Percentiles rank a stretch among this genome's conserved stretches.
Evolutionary conservation across 1,284 basidiomycete species (phyloP).

Genomic region (Athelia sp.): DNA sequence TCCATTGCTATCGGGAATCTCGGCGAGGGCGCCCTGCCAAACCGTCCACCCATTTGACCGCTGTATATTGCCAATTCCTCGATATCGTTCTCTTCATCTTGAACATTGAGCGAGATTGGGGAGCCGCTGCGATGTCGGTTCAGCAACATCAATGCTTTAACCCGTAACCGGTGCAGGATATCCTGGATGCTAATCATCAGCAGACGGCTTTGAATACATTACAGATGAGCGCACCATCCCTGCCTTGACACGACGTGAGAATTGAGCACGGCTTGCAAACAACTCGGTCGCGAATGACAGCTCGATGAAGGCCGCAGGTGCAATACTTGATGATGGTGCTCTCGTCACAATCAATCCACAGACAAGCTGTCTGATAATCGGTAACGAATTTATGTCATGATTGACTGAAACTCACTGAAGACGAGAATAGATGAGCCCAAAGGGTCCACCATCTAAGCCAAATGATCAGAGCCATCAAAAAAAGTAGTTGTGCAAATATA

Average conservation of each 20-base stretch:
- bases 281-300: conserved; percentile 33
- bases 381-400: background rate
- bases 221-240: conserved; percentile 28
- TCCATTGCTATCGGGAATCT: no score
- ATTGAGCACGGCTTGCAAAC: conserved; percentile 34
- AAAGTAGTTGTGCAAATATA: background rate
- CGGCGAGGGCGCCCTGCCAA: no score
- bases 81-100: conserved; percentile 30
- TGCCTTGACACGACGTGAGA: conserved; percentile 35
- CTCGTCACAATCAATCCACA: conserved; percentile 43
- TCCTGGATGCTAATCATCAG: background rate
- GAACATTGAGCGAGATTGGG: conserved; percentile 3
- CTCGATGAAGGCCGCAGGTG: conserved; percentile 15
- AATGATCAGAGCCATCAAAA: no score
- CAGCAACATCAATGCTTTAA: conserved; percentile 33
- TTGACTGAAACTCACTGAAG: background rate
- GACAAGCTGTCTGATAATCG: conserved; percentile 27
- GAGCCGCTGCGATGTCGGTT: conserved; percentile 17
- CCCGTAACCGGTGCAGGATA: conserved; percentile 34
- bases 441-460: background rate
- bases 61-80: no score
- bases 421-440: background rate
- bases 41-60: no score
- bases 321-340: conserved; percentile 36
- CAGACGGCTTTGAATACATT: background rate